Evolutionary conservation across 768 basidiomycete genomes (phyloP), one percentile per base, ranked within the genome.

Genomic region (Agrocybe pediades): DNA sequence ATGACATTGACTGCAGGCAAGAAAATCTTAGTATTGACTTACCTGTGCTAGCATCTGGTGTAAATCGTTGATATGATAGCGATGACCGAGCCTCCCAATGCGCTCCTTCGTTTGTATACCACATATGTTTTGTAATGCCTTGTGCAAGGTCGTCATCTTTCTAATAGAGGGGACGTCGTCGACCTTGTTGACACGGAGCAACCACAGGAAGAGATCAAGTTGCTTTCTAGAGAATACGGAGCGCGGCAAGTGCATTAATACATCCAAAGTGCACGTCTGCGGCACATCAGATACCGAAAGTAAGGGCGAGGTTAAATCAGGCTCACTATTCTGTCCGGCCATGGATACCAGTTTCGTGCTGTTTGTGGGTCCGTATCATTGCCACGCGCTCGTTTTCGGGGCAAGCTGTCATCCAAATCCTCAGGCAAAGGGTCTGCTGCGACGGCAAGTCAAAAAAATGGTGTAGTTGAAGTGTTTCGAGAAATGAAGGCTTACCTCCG

Each of bases 201-300:
- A 44, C 68, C 69, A 70, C 0, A 64, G 53, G 26, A 71, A 66
- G 6, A 67, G 59, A 29, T 66, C 65, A 1, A 70, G 53, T 45
- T 70, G 69, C 17, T 59, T 55, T 0, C 62, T 53, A 1, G 68
- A 69, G 50, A 69, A 72, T 1, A 65, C 65, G 11, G 66, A 71
- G 3, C 65, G 60, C 1, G 70, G 71, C 0, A 72, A 46, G 27
- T 71, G 68, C 58, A 63, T 65, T 3, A 72, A 36, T 20, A 70
- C 61, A 48, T 72, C 67, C 1, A 71, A 55, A 9, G 65, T 61
- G 39, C 67, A 71, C 0, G 63, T 61, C 68, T 71, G 29, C 0
- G 56, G n/a, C n/a, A n/a, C n/a, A n/a, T n/a, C n/a, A n/a, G n/a
- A n/a, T n/a, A n/a, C n/a, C n/a, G n/a, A n/a, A n/a, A n/a, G n/a